Conservation (phyloP, 345 rosid species). For the Eucalyptus microcorys region DNA sequence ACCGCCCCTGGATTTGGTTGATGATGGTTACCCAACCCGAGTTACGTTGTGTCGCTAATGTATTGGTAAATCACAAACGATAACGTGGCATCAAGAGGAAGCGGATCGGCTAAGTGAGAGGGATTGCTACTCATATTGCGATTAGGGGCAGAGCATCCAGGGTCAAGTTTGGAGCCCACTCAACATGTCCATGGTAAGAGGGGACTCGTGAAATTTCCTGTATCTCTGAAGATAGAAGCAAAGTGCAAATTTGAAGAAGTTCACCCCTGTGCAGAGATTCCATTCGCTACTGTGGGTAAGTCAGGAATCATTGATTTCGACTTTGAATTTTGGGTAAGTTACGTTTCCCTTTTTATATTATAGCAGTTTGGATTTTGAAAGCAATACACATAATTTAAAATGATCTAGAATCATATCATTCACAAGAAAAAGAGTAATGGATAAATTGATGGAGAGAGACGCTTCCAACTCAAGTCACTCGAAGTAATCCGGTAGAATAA, state of each 20-base stretch:
- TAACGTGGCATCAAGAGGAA: background rate
- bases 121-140: background rate
- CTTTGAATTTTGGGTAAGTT: background rate
- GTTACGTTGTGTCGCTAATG: background rate
- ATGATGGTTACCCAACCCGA: background rate
- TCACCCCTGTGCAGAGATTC: background rate
- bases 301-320: background rate
- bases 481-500: background rate
- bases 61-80: background rate
- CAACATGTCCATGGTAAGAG: background rate
- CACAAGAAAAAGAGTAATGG: background rate
- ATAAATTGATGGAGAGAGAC: background rate
- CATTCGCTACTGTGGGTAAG: background rate
- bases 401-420: background rate
- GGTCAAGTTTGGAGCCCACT: background rate
- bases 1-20: background rate
- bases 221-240: background rate
- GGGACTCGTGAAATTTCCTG: background rate
- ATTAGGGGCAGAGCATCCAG: background rate
- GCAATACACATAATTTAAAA: background rate
- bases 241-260: background rate
- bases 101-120: background rate
- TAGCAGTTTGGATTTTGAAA: background rate
- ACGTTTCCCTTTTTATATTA: background rate
- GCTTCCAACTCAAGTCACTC: background rate